Evolutionary conservation across 768 basidiomycete species (phyloP).

Genomic region (Megacollybia marginata): DNA sequence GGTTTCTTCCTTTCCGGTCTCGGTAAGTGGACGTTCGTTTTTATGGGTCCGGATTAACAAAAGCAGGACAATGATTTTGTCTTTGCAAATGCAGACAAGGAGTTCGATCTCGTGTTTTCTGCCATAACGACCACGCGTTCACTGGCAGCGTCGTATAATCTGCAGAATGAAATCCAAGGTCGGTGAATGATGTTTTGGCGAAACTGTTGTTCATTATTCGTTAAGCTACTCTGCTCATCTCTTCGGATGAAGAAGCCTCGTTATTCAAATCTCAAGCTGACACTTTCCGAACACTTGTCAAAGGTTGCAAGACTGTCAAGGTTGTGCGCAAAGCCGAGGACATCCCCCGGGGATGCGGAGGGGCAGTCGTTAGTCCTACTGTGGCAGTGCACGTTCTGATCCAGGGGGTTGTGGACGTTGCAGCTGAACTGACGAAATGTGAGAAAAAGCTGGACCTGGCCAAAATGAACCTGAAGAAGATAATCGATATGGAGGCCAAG

Average conservation of each 20-base stretch:
- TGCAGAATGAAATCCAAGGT: slow-evolving; percentile 83
- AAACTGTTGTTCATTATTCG: not conserved
- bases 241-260: slow-evolving; percentile 50
- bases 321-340: slow-evolving; percentile 57
- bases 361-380: slow-evolving; percentile 67
- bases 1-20: slow-evolving; percentile 76
- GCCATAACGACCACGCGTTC: slow-evolving; percentile 77
- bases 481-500: slow-evolving; percentile 63
- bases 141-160: slow-evolving; percentile 81
- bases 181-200: slow-evolving; percentile 13
- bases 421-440: slow-evolving; percentile 81
- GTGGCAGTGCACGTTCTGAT: slow-evolving; percentile 81
- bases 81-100: slow-evolving; percentile 67
- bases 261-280: slow-evolving; percentile 67
- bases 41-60: not conserved
- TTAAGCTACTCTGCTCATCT: slow-evolving; percentile 53
- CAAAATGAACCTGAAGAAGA: slow-evolving; percentile 64
- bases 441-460: slow-evolving; percentile 84
- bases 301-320: slow-evolving; percentile 74
- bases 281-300: slow-evolving; percentile 77
- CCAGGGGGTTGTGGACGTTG: slow-evolving; percentile 86
- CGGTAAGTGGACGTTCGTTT: slow-evolving; percentile 40
- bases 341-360: slow-evolving; percentile 87
- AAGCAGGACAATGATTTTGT: slow-evolving; percentile 53
- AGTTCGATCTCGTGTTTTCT: slow-evolving; percentile 81